These are phyloP conservation scores for Triticum dicoccoides DNA, from an alignment of 176 grass and related monocot genomes.

Conservation along the genomic window DNA sequence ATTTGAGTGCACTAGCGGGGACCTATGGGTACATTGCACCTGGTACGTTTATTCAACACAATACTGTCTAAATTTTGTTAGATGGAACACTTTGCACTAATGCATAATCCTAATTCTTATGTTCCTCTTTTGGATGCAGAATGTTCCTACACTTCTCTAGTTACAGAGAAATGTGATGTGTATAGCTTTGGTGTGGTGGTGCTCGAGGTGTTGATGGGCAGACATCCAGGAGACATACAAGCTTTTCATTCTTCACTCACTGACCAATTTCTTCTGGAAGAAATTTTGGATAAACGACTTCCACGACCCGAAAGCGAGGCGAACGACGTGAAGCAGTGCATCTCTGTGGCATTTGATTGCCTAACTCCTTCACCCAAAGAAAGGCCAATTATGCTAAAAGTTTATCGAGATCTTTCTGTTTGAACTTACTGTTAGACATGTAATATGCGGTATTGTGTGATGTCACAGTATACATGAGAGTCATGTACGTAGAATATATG, in stretches of 20 bases:
- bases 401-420: neutral
- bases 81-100: neutral
- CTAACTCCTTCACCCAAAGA: neutral
- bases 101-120: neutral
- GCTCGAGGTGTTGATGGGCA: conserved; percentile 27
- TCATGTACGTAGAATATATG: no score
- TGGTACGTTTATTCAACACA: conserved; percentile 3
- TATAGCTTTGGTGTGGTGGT: conserved; percentile 31
- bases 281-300: conserved; percentile 11
- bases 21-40: conserved; percentile 34
- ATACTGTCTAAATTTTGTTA: neutral
- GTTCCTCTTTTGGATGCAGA: neutral
- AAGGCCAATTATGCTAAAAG: conserved; percentile 17
- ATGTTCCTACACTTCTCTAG: neutral
- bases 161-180: conserved; percentile 19
- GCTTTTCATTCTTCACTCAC: neutral
- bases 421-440: neutral
- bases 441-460: no score
- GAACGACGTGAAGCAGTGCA: neutral
- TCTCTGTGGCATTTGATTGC: neutral
- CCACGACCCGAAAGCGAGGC: neutral
- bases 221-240: conserved; percentile 14
- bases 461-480: no score
- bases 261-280: neutral
- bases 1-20: conserved; percentile 28